phyloP scores from a whole-genome alignment of 2,329 filamentous ascomycete species.

The Seiridium cupressi region DNA sequence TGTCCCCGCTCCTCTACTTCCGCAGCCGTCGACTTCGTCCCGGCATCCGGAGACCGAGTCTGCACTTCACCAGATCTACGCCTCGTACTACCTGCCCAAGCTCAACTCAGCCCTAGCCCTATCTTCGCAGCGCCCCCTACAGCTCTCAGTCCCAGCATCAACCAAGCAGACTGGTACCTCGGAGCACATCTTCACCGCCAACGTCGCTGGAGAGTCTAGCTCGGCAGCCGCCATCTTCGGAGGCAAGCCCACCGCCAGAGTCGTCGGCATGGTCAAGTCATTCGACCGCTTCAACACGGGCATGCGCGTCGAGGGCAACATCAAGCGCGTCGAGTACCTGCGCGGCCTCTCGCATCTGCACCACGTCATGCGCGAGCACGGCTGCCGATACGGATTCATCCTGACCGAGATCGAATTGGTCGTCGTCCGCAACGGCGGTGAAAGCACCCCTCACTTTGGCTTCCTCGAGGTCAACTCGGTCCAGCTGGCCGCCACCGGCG shows the following conservation, averaged over 20 bases:
- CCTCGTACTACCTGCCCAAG: conserved; percentile 78
- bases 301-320: conserved; percentile 82
- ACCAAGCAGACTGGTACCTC: conserved; percentile 31
- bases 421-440: conserved; percentile 77
- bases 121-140: conserved; percentile 65
- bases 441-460: conserved; percentile 78
- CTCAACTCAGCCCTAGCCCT: conserved; percentile 81
- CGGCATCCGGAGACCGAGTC: conserved; percentile 76
- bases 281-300: conserved; percentile 95
- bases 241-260: conserved; percentile 43
- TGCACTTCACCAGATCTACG: conserved; percentile 72
- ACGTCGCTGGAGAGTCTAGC: conserved; percentile 53
- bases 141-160: conserved; percentile 47
- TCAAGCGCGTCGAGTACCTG: conserved; percentile 86
- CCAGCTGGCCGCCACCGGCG: conserved; percentile 47
- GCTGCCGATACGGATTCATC: conserved; percentile 92
- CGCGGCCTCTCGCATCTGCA: conserved; percentile 83
- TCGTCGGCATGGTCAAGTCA: conserved; percentile 74
- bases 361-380: conserved; percentile 88
- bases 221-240: conserved; percentile 53
- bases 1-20: conserved; percentile 61
- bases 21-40: conserved; percentile 53
- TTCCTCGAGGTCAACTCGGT: conserved; percentile 72
- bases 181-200: conserved; percentile 65
- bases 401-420: conserved; percentile 95